Conservation (phyloP, 2,329 filamentous ascomycete genomes). For the Teratosphaeria zuluensis region DNA sequence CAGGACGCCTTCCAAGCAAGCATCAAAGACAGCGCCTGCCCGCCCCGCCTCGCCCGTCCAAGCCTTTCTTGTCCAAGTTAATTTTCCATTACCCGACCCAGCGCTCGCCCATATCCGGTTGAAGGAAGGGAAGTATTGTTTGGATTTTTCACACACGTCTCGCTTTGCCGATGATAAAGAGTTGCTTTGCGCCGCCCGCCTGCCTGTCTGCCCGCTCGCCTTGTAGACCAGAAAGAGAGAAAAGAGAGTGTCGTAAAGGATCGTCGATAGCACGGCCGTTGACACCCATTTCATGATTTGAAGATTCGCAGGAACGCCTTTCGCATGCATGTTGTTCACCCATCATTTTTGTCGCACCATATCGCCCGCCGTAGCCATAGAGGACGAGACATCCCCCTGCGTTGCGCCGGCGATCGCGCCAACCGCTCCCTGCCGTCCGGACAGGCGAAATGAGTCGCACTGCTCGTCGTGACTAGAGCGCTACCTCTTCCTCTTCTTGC, state of each 20-base stretch:
- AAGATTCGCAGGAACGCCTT: neutral
- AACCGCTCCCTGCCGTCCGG: neutral
- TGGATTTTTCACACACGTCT: neutral
- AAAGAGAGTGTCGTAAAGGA: neutral
- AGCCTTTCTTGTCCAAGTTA: neutral
- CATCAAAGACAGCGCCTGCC: neutral
- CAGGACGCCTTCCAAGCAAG: neutral
- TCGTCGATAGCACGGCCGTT: neutral
- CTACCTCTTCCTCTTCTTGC: conserved; percentile 55
- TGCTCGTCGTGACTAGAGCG: neutral
- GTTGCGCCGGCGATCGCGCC: neutral
- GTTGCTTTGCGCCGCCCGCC: neutral
- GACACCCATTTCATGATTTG: neutral
- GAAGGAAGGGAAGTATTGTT: neutral
- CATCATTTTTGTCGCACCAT: neutral
- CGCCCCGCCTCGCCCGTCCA: neutral
- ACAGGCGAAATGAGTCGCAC: neutral
- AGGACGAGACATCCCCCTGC: neutral
- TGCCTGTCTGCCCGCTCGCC: neutral
- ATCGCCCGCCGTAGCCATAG: neutral
- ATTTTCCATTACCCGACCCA: neutral
- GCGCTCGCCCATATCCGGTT: neutral
- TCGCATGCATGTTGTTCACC: neutral
- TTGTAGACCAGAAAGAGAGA: neutral
- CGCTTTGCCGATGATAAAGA: neutral